Base-by-base conservation (phyloP, 2,329 filamentous ascomycete species). In the Xylaria hypoxylon region DNA sequence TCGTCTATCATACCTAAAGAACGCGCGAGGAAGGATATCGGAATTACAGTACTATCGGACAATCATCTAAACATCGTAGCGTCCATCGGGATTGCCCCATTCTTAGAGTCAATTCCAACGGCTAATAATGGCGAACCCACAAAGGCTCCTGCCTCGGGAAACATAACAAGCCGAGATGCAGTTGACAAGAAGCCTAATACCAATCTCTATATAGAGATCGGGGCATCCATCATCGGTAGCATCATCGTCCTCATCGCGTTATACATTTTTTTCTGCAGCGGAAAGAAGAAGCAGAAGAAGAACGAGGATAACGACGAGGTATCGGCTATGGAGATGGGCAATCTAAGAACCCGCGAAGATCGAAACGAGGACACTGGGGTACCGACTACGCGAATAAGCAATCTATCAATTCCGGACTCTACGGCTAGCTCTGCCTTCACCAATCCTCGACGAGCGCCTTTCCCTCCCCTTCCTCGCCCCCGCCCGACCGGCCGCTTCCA, bases 381-480 rank as follows among this genome's bases (percentile, higher is more conserved):
- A 6, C 17, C 24, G 19, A 26, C 35, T 47, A 26, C 13, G 35
- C 26, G 15, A 31, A 35, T 42, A 15, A 3, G 15, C 4, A 28
- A 5, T 17, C 19, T 42, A 5, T 28, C 52, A 5, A n/a, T 15
- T 26, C 35, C 17, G 2, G 8, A 10, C 22, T 42, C 52, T 6
- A 2, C 22, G 8, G 22, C 2, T 24, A 55, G 15, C 24, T 19
- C 52, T n/a, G 5, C 22, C 24, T 55, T 55, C 13, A 55, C 22
- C 22, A 38, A 17, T 40, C 52, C 52, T 42, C 52, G 35, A 13
- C 53, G 5, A 44, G 40, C 53, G n/a, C 53, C 24, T 7, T 55
- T 28, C 24, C 52, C 52, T 55, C 53, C 53, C 53, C 38, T 57
- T 5, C 38, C 5, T 57, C 53, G 40, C 40, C 53, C 0, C 53